These are phyloP conservation scores for Cucurbita moschata DNA, from an alignment of 306 rosid species.

Conservation along the genomic window DNA sequence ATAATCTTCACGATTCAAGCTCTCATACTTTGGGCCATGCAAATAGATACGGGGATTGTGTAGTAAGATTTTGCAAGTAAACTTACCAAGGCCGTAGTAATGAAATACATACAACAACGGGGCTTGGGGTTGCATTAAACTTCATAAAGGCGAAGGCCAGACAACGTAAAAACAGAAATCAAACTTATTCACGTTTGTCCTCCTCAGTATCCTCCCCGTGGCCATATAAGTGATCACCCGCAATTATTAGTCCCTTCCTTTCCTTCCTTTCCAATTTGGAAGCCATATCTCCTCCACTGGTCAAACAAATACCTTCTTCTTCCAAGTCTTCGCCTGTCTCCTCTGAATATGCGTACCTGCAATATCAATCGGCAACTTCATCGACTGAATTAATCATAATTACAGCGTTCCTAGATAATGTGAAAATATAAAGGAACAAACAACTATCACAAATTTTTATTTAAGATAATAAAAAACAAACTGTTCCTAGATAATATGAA, in stretches of 20 bases:
- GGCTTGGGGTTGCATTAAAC: background rate
- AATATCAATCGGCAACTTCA: background rate
- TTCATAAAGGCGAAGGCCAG: no score
- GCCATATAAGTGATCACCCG: constrained; percentile 30
- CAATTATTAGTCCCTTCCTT: constrained; percentile 27
- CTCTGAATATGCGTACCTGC: constrained; percentile 75
- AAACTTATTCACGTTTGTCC: constrained; percentile 64
- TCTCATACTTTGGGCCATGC: background rate
- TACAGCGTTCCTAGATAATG: no score
- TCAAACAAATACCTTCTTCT: constrained; percentile 78
- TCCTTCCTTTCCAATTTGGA: constrained; percentile 32
- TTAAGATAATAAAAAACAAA: no score
- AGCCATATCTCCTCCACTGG: constrained; percentile 42
- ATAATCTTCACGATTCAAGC: constrained; percentile 20
- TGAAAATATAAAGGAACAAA: no score
- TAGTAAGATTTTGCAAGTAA: background rate
- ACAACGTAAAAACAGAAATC: background rate
- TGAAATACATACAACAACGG: background rate
- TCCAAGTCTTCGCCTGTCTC: constrained; percentile 71
- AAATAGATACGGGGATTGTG: background rate
- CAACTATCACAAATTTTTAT: no score
- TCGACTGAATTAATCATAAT: no score
- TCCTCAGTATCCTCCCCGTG: constrained; percentile 66
- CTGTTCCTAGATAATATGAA: no score
- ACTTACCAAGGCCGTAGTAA: background rate